Conservation (phyloP, 2,329 filamentous ascomycete species). For the Ramularia collo-cygni region DNA sequence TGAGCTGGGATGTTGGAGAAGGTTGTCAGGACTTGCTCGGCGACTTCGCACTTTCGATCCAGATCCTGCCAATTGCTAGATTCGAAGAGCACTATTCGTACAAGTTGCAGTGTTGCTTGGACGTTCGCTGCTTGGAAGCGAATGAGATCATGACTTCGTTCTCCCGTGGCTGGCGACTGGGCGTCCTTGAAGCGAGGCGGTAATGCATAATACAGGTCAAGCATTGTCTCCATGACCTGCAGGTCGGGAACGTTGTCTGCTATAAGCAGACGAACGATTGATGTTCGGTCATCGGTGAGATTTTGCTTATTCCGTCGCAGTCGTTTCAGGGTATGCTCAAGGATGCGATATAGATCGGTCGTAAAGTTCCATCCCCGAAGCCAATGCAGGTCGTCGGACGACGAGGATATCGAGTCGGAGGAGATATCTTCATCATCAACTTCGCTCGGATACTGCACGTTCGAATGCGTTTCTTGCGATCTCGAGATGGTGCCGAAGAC, state of each 20-base stretch:
- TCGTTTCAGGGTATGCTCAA: conserved; percentile 44
- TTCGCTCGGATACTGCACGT: conserved; percentile 45
- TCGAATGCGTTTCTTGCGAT: conserved; percentile 40
- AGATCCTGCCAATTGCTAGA: conserved; percentile 22
- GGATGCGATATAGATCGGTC: conserved; percentile 49
- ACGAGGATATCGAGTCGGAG: conserved; percentile 16
- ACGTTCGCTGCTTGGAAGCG: conserved; percentile 48
- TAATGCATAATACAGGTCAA: conserved; percentile 24
- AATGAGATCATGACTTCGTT: conserved; percentile 34
- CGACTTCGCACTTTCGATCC: conserved; percentile 41
- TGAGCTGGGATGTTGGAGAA: conserved; percentile 39
- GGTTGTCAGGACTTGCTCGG: conserved; percentile 38
- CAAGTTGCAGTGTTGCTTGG: conserved; percentile 42
- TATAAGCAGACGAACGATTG: conserved; percentile 22
- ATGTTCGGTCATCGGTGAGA: conserved; percentile 19
- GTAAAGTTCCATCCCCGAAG: conserved; percentile 53
- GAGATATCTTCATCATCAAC: conserved; percentile 42
- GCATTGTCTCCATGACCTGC: conserved; percentile 25
- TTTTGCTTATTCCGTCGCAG: conserved; percentile 16
- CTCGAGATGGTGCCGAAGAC: conserved; percentile 46
- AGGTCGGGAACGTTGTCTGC: conserved; percentile 21
- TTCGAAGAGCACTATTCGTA: conserved; percentile 41
- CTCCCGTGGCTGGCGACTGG: conserved; percentile 25
- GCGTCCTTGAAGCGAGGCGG: conserved; percentile 28
- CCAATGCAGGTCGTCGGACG: conserved; percentile 36